Conservation (phyloP, 1,139 yeast species). For the Kodamaea suecica region DNA sequence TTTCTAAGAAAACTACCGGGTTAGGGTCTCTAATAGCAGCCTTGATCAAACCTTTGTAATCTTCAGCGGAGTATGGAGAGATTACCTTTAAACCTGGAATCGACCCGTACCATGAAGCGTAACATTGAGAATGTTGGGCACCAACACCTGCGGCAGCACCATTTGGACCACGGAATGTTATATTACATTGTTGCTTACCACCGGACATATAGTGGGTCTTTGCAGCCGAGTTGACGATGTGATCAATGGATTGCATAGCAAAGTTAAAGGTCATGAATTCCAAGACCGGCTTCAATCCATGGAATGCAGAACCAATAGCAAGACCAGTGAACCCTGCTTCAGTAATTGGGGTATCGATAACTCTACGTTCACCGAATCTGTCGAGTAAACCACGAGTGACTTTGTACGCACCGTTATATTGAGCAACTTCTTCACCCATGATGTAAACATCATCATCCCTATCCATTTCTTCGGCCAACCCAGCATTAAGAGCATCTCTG, state of each 20-base stretch:
- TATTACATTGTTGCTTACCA: conserved; percentile 95
- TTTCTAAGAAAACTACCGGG: conserved; percentile 94
- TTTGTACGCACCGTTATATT: conserved; percentile 98
- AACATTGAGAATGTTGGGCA: conserved; percentile 99
- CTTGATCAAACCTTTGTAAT: conserved; percentile 91
- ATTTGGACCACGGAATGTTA: conserved; percentile 98
- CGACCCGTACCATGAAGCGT: conserved; percentile 96
- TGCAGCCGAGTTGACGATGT: conserved; percentile 96
- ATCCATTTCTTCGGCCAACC: conserved; percentile 96
- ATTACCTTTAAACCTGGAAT: conserved; percentile 97
- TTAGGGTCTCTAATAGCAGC: conserved; percentile 98
- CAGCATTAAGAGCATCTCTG: conserved; percentile 94
- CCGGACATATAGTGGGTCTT: conserved; percentile 99
- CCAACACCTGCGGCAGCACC: conserved; percentile 99
- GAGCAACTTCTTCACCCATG: conserved; percentile 99
- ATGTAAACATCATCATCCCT: conserved; percentile 90
- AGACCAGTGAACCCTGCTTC: conserved; percentile 99
- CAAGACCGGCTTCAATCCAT: conserved; percentile 94
- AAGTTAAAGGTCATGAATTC: conserved; percentile 99
- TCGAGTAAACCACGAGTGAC: conserved; percentile 93
- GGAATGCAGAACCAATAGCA: conserved; percentile 95
- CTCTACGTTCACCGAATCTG: conserved; percentile 95
- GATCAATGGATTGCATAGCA: conserved; percentile 99
- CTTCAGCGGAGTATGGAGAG: conserved; percentile 94
- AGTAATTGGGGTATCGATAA: conserved; percentile 96